phyloP scores from a whole-genome alignment of 2,329 filamentous ascomycete species.

The Aphanoascus verrucosus region DNA sequence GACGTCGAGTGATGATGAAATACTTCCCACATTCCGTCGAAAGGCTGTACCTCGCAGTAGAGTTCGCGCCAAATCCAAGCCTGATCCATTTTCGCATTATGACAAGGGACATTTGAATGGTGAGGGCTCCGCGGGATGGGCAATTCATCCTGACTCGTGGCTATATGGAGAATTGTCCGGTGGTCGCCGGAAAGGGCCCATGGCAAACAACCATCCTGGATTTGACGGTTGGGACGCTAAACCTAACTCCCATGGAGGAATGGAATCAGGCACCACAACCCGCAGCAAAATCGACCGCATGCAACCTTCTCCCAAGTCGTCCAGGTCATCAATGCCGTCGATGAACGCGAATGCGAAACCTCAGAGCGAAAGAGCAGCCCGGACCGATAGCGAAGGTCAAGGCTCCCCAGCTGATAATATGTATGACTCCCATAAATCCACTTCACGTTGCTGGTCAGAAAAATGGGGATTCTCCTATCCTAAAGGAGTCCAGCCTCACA shows the following conservation, averaged over 20 bases:
- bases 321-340: neutral
- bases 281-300: neutral
- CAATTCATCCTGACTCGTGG: constrained; percentile 15
- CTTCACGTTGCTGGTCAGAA: constrained; percentile 14
- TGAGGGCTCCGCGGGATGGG: constrained; percentile 23
- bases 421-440: constrained; percentile 16
- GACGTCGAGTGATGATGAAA: constrained; percentile 33
- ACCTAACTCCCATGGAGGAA: constrained; percentile 22
- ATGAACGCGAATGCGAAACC: neutral
- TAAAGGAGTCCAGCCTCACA: constrained; percentile 10
- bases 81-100: constrained; percentile 20
- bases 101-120: constrained; percentile 22
- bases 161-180: constrained; percentile 17
- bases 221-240: constrained; percentile 23
- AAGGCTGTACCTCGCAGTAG: constrained; percentile 35
- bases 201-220: constrained; percentile 6
- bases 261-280: constrained; percentile 21
- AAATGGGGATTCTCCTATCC: constrained; percentile 15
- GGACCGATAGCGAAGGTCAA: neutral
- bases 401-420: constrained; percentile 10
- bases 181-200: constrained; percentile 8
- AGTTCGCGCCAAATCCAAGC: constrained; percentile 24
- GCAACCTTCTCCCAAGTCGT: neutral
- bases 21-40: constrained; percentile 25
- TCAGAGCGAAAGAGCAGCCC: neutral